phyloP scores from a whole-genome alignment of 352 stramenopile species.

The Phytophthora pseudosyringae region DNA sequence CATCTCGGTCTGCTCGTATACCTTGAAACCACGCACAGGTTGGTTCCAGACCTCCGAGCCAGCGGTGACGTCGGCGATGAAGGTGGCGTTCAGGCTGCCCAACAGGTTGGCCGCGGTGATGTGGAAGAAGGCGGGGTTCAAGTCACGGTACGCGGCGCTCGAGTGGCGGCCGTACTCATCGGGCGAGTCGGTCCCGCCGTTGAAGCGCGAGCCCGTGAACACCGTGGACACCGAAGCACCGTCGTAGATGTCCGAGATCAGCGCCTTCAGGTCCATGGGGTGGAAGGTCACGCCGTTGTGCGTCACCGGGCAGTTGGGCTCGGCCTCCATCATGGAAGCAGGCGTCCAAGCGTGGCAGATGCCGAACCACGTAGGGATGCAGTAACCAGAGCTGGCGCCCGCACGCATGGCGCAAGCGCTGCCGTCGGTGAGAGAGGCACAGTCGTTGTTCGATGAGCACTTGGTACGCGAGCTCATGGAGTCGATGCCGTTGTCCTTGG shows the following conservation, averaged over 20 bases:
- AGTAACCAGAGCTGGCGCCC: conserved; percentile 39
- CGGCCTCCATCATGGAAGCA: conserved; percentile 37
- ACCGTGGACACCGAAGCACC: conserved; percentile 28
- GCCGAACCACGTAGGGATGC: conserved; percentile 45
- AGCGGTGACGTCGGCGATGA: conserved; percentile 49
- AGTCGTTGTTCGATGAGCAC: conserved; percentile 37
- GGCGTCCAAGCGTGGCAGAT: conserved; percentile 51
- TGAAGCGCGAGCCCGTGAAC: conserved; percentile 43
- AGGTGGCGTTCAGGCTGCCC: conserved; percentile 37
- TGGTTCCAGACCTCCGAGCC: conserved; percentile 61
- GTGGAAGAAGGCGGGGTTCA: conserved; percentile 54
- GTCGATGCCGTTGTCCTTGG: conserved; percentile 40
- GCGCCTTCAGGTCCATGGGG: conserved; percentile 46
- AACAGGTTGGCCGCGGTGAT: conserved; percentile 49
- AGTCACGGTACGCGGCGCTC: conserved; percentile 38
- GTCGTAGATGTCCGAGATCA: conserved; percentile 43
- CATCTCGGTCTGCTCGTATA: conserved; percentile 38
- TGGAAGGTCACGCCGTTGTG: conserved; percentile 49
- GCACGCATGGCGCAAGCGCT: conserved; percentile 36
- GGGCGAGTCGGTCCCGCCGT: conserved; percentile 16
- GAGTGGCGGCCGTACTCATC: conserved; percentile 52
- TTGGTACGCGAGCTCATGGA: conserved; percentile 19
- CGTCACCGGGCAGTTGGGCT: conserved; percentile 43
- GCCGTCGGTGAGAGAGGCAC: conserved; percentile 15
- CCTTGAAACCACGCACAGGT: conserved; percentile 49